Base-by-base conservation (phyloP, 208 protist species). In the Balamuthia mandrillaris region DNA sequence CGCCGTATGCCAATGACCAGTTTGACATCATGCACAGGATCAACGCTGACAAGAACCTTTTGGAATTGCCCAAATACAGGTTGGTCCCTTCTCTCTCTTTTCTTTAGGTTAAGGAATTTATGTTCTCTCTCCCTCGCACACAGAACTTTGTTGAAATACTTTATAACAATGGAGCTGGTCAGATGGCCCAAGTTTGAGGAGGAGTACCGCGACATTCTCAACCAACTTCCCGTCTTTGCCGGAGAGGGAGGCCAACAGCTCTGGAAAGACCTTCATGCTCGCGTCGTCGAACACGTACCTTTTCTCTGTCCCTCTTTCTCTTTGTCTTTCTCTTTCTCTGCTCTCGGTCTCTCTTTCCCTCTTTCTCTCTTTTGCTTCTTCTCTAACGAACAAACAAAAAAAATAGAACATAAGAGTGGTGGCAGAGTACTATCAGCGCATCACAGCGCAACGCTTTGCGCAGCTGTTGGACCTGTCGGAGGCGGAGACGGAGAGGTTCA, bases 401-500 rank as follows among this genome's bases (percentile, higher is more conserved):
- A n/a, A n/a, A n/a, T n/a, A 92, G 85, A 97, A 98, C 86, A 91
- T 98, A 37, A 88, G 97, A 45, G 95, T 98, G 3, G 93, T 98
- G 56, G 88, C 96, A 24, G 92, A 94, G 58, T 98, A 97, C 88
- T 98, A 98, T 93, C 91, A 90, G 9, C 95, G 96, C 31, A 96
- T 98, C 61, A 90, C 90, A n/a, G 91, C 96, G 0, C 74, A 82
- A 37, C 95, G 96, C 70, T 91, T 98, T 14, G 90, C 94, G 6
- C 81, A 95, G 88, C 90, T 98, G 4, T 93, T 98, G 7, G 92
- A 96, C 24, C 91, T 98, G 33, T 89, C 92, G 10, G 68, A 66
- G 31, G 82, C 81, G 63, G 88, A 96, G 90, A 93, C 94, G n/a
- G 96, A 98, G 92, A 45, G 91, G 24, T 96, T 95, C 84, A 89